These are phyloP conservation scores for Saccharum officinarum DNA, from an alignment of 176 grass and related monocot genomes.

Conservation along the genomic window DNA sequence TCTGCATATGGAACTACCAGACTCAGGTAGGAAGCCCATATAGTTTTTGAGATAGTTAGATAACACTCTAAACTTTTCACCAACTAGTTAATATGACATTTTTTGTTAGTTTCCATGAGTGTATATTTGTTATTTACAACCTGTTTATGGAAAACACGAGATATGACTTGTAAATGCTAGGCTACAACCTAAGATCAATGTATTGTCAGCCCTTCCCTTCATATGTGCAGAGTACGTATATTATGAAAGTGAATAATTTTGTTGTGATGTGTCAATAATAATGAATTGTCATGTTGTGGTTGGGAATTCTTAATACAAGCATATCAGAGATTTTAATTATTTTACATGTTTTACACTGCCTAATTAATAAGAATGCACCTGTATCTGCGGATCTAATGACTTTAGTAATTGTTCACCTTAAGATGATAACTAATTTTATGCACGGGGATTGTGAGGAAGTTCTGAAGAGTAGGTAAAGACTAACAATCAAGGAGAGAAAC, in stretches of 20 bases:
- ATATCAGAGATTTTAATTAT: background rate
- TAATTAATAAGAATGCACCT: background rate
- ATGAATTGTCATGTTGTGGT: background rate
- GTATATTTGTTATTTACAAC: background rate
- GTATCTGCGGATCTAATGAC: background rate
- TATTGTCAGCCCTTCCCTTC: background rate
- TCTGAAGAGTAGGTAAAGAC: background rate
- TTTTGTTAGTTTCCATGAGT: background rate
- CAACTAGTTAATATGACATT: background rate
- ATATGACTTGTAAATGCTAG: background rate
- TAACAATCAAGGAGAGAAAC: background rate
- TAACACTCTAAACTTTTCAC: background rate
- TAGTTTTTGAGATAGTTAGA: background rate
- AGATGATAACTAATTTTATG: background rate
- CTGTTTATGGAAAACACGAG: background rate
- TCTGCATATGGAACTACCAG: constrained; percentile 89
- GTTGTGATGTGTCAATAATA: background rate
- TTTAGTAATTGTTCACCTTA: background rate
- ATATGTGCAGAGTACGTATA: background rate
- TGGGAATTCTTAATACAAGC: background rate
- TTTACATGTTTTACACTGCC: background rate
- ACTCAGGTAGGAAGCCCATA: constrained; percentile 47
- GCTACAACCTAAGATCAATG: background rate
- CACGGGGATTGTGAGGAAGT: background rate
- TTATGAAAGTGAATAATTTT: background rate